phyloP scores from a whole-genome alignment of 139 green algal genomes.

The Micractinium sp. region DNA sequence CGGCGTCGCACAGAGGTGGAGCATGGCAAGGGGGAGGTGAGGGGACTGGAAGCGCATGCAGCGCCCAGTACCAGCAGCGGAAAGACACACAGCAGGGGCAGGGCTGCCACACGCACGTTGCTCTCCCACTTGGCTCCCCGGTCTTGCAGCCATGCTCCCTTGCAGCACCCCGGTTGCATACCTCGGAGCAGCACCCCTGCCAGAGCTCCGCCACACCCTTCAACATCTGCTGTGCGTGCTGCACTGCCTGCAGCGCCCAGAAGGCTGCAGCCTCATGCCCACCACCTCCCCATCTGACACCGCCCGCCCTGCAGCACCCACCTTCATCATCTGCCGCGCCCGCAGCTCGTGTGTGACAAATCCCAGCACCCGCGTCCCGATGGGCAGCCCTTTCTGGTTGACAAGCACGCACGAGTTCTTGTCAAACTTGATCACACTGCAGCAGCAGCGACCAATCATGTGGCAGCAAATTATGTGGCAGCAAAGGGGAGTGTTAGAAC shows the following conservation, averaged over 20 bases:
- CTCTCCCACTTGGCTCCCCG: too few species aligned
- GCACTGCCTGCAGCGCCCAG: too few species aligned
- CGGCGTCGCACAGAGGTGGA: background rate
- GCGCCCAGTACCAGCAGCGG: too few species aligned
- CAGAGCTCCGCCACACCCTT: background rate
- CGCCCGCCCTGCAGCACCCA: background rate
- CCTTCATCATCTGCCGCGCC: constrained; percentile 61
- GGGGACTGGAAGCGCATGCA: background rate
- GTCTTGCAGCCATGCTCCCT: too few species aligned
- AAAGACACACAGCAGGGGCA: too few species aligned
- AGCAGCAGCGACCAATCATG: too few species aligned
- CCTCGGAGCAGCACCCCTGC: background rate
- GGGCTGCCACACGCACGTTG: too few species aligned
- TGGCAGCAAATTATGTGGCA: too few species aligned
- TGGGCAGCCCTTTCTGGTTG: constrained; percentile 59
- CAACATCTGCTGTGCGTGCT: background rate
- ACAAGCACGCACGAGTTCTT: constrained; percentile 67
- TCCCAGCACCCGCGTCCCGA: constrained; percentile 68
- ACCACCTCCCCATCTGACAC: background rate
- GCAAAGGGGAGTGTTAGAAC: background rate
- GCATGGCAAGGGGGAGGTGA: background rate
- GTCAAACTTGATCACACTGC: constrained; percentile 65
- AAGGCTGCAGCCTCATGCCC: too few species aligned
- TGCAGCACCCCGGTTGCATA: background rate
- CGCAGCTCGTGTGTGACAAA: constrained; percentile 72